Evolutionary conservation across 129 eudicot species (phyloP).

Genomic region (Apium graveolens): DNA sequence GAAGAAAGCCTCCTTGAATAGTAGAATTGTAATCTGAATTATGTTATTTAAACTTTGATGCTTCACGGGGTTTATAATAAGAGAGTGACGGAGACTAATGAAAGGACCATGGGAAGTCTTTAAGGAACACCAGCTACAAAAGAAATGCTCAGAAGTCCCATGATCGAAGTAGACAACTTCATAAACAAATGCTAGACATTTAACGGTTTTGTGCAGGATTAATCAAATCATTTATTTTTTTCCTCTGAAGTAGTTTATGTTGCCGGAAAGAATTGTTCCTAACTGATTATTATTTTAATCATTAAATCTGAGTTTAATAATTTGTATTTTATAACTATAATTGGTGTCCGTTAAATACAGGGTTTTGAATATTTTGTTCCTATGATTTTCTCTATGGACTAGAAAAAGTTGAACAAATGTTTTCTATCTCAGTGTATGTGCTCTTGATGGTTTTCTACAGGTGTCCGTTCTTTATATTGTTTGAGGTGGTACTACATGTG

Average conservation of each 20-base stretch:
- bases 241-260: not conserved
- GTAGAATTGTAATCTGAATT: not conserved
- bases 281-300: not conserved
- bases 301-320: not conserved
- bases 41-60: not conserved
- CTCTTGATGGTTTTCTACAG: not conserved
- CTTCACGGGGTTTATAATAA: not conserved
- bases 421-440: not conserved
- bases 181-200: not conserved
- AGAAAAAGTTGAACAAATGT: not conserved
- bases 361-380: not conserved
- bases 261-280: not conserved
- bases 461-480: not conserved
- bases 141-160: not conserved
- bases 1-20: not conserved
- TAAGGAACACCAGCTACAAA: not conserved
- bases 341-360: not conserved
- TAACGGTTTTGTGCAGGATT: not conserved
- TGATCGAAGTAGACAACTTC: not conserved
- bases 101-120: not conserved
- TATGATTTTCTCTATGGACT: not conserved
- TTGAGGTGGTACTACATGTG: not conserved
- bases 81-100: not conserved
- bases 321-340: not conserved
- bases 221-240: not conserved